Evolutionary conservation across 1,284 basidiomycete species (phyloP).

Genomic region (Sphaerobolus stellatus): DNA sequence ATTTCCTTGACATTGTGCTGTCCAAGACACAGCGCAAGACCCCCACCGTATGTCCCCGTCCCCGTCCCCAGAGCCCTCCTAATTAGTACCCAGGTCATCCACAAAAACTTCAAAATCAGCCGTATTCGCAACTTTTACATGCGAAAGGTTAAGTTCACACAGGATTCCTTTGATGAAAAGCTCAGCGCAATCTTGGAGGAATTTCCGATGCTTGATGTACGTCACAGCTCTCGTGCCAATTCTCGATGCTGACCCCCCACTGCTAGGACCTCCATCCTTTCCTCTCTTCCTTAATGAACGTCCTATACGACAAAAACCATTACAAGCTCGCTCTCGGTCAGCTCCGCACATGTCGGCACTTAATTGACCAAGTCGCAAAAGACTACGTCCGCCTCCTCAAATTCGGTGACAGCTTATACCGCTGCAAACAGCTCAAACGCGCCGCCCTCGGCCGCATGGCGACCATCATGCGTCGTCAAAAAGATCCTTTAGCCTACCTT

Average conservation of each 20-base stretch:
- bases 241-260: neutral
- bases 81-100: constrained; percentile 67
- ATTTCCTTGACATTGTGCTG: constrained; percentile 94
- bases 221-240: constrained; percentile 30
- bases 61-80: too few species aligned
- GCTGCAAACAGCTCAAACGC: constrained; percentile 95
- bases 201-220: constrained; percentile 96
- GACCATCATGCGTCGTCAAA: constrained; percentile 94
- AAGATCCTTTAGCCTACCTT: constrained; percentile 93
- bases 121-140: constrained; percentile 95
- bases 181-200: constrained; percentile 90
- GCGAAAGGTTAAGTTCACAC: constrained; percentile 99
- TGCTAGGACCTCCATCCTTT: constrained; percentile 91
- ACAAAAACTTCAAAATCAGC: constrained; percentile 99
- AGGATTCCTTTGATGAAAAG: constrained; percentile 97
- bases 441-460: constrained; percentile 97
- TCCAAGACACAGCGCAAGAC: constrained; percentile 97
- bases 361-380: constrained; percentile 94
- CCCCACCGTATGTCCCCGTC: constrained; percentile 70
- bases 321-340: constrained; percentile 97
- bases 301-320: constrained; percentile 97
- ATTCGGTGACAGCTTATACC: constrained; percentile 93
- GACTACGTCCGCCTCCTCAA: constrained; percentile 94
- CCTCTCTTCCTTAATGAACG: constrained; percentile 90
- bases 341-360: constrained; percentile 87